Evolutionary conservation across 805 yeast species (phyloP).

Genomic region (Wickerhamia fluorescens): DNA sequence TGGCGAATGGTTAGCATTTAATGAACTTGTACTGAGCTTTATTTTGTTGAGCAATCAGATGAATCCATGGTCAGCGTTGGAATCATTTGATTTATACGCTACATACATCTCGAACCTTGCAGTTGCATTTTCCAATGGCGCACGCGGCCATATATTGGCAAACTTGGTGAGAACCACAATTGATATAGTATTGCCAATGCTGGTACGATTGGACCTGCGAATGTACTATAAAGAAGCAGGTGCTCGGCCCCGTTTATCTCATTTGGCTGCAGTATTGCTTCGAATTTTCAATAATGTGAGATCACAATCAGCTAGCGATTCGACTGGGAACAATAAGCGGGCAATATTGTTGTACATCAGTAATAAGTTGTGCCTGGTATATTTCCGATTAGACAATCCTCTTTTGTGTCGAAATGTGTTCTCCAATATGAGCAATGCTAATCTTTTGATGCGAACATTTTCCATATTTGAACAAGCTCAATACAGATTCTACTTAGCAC

Average conservation of each 20-base stretch:
- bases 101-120: constrained; percentile 41
- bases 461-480: constrained; percentile 39
- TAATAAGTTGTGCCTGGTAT: constrained; percentile 46
- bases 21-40: constrained; percentile 38
- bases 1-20: constrained; percentile 42
- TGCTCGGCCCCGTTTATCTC: constrained; percentile 39
- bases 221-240: constrained; percentile 35
- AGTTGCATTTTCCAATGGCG: constrained; percentile 41
- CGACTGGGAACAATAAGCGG: constrained; percentile 35
- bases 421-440: constrained; percentile 50
- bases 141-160: constrained; percentile 30
- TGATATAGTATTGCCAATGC: constrained; percentile 37
- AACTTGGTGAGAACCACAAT: constrained; percentile 31
- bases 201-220: constrained; percentile 32
- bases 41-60: constrained; percentile 42
- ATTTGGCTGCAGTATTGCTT: constrained; percentile 47
- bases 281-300: constrained; percentile 57
- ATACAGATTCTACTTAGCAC: constrained; percentile 48
- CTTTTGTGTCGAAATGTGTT: constrained; percentile 55
- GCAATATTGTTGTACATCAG: constrained; percentile 48
- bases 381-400: constrained; percentile 49
- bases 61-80: constrained; percentile 45
- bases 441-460: constrained; percentile 35
- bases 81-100: constrained; percentile 49
- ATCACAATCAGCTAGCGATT: constrained; percentile 28